phyloP scores from a whole-genome alignment of 1,139 yeast species.

The Candida tetrigidarum region DNA sequence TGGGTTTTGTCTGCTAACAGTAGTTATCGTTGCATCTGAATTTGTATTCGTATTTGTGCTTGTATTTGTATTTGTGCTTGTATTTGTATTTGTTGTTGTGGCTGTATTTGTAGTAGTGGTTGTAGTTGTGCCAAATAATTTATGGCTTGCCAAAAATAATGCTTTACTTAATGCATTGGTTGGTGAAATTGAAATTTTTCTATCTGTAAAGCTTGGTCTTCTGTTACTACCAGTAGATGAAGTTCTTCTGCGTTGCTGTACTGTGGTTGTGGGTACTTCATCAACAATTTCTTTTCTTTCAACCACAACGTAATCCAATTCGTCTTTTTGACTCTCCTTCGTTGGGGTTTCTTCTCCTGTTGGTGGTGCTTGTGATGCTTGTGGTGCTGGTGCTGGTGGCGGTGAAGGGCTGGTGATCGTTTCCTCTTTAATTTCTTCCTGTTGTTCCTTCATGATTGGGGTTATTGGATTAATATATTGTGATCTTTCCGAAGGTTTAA shows the following conservation, averaged over 20 bases:
- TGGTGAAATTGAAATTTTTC: constrained; percentile 73
- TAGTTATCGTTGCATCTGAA: too few relatives aligned
- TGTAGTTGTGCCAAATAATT: constrained; percentile 73
- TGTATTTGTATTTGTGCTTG: too few relatives aligned
- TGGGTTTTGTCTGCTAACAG: constrained; percentile 12
- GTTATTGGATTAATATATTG: constrained; percentile 22
- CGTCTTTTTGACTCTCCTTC: constrained; percentile 43
- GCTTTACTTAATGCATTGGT: constrained; percentile 90
- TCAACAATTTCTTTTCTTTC: constrained; percentile 95
- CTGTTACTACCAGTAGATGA: constrained; percentile 38
- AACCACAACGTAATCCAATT: constrained; percentile 86
- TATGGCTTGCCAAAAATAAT: constrained; percentile 82
- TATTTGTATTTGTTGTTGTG: too few relatives aligned
- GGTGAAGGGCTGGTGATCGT: neutral
- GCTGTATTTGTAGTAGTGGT: too few relatives aligned
- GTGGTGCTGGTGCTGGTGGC: too few relatives aligned
- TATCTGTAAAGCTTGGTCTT: constrained; percentile 56
- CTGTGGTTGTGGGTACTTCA: constrained; percentile 75
- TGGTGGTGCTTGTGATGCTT: too few relatives aligned
- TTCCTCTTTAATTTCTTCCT: neutral
- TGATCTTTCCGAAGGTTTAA: constrained; percentile 23
- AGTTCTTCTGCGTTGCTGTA: constrained; percentile 25
- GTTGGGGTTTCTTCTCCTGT: constrained; percentile 24
- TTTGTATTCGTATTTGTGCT: too few relatives aligned
- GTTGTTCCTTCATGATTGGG: neutral